These are phyloP conservation scores for Sphenostylis stenocarpa DNA, from an alignment of 306 rosid genomes.

Conservation along the genomic window DNA sequence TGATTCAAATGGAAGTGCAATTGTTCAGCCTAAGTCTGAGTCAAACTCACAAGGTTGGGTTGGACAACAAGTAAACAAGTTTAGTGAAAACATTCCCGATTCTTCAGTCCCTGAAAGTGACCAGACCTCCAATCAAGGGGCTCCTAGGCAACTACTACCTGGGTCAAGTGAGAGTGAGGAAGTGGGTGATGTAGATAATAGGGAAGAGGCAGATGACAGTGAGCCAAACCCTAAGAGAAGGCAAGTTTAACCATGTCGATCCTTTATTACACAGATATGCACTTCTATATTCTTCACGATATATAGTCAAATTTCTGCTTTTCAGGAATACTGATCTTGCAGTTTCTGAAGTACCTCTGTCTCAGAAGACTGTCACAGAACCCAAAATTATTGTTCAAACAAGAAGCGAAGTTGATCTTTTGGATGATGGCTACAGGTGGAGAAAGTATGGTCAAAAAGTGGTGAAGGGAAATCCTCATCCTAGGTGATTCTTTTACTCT, in stretches of 20 bases:
- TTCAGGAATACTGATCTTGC: conserved; percentile 73
- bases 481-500: conserved; percentile 61
- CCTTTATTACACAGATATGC: conserved; percentile 5
- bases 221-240: conserved; percentile 91
- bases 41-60: conserved; percentile 56
- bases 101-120: conserved; percentile 42
- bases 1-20: conserved; percentile 55
- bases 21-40: conserved; percentile 54
- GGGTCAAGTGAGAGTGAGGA: conserved; percentile 75
- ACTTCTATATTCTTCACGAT: background rate
- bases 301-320: conserved; percentile 20
- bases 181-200: conserved; percentile 50
- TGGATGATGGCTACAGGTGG: conserved; percentile 98
- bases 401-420: conserved; percentile 91
- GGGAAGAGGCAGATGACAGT: conserved; percentile 57
- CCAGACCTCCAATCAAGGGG: conserved; percentile 49
- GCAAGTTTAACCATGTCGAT: conserved; percentile 38
- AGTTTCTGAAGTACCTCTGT: conserved; percentile 55
- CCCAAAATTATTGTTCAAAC: conserved; percentile 97
- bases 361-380: conserved; percentile 86
- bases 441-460: conserved; percentile 98
- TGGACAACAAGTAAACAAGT: conserved; percentile 49
- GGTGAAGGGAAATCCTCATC: conserved; percentile 98
- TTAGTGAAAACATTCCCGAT: conserved; percentile 48
- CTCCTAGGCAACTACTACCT: conserved; percentile 44